Evolutionary conservation across 345 rosid species (phyloP).

Genomic region (Boechera stricta): DNA sequence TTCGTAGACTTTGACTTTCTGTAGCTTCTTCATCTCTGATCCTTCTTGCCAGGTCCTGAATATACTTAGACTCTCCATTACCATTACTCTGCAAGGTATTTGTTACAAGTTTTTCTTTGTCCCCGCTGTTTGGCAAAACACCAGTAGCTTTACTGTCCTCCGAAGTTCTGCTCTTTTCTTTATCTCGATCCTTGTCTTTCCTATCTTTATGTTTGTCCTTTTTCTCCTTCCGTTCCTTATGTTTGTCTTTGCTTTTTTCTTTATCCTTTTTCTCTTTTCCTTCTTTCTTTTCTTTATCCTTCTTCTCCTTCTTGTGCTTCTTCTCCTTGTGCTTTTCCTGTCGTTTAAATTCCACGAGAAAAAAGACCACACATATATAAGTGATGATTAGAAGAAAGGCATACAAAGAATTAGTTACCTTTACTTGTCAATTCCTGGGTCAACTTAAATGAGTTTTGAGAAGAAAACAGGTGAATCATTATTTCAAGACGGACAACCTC

Average conservation of each 20-base stretch:
- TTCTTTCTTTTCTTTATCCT: constrained; percentile 57
- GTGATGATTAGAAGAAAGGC: constrained; percentile 14
- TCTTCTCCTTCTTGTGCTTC: constrained; percentile 57
- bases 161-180: constrained; percentile 48
- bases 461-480: constrained; percentile 11
- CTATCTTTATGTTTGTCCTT: constrained; percentile 59
- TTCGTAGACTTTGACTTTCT: constrained; percentile 48
- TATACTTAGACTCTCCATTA: constrained; percentile 50
- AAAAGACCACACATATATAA: constrained; percentile 24
- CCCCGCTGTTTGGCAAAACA: constrained; percentile 42
- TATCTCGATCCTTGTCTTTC: constrained; percentile 54
- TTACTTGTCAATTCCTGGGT: constrained; percentile 15
- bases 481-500: constrained; percentile 4
- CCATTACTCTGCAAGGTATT: constrained; percentile 42
- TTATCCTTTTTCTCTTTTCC: constrained; percentile 61
- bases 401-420: constrained; percentile 19
- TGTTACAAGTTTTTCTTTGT: constrained; percentile 43
- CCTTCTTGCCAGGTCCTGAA: constrained; percentile 63
- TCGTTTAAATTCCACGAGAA: constrained; percentile 9
- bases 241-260: constrained; percentile 62
- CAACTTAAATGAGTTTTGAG: constrained; percentile 2
- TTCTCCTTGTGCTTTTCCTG: constrained; percentile 67
- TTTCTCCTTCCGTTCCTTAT: constrained; percentile 53
- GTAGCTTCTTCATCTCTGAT: constrained; percentile 56
- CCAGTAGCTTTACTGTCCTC: constrained; percentile 42